Base-by-base conservation (phyloP, 208 protist genomes). In the Polymyxa betae region DNA sequence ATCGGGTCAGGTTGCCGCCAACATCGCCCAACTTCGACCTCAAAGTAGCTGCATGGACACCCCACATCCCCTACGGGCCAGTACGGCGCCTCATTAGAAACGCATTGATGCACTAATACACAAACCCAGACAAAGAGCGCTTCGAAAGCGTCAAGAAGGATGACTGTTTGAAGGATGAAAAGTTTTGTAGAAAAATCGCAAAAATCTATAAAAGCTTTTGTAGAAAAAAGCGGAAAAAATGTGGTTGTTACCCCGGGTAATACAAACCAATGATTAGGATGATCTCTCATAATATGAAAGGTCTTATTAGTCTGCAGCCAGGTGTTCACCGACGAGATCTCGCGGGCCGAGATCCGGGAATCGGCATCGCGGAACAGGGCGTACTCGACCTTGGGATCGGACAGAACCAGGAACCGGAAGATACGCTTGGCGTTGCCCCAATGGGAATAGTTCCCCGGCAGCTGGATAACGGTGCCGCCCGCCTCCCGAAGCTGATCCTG, bases 301-400 rank as follows among this genome's bases (percentile, higher is more conserved):
- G 54, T 66, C 54, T 66, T 66, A 29, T 66, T 66, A 16, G 72
- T 45, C 72, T 38, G 16, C n/a, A 82, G 5, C 72, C 72, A 82
- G 16, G 5, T 5, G n/a, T 35, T 5, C 5, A 82, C 72, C 5
- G n/a, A 5, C 16, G 72, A 5, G 12, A 35, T n/a, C 5, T 82
- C 72, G 35, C 72, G 72, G 5, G 10, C 16, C 72, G 72, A 82
- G 5, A 43, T 5, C 72, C n/a, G 72, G 16, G 72, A 82, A 82
- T 82, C 72, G 72, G n/a, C 72, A n/a, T 82, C 72, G 5, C 72
- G n/a, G 5, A 82, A 40, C 5, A 82, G 5, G 40, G 35, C 5
- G n/a, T 45, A 82, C 40, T 82, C 72, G 12, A 82, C 72, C 10
- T 40, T n/a, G 5, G 72, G 72, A 43, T 82, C 72, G n/a, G 5